Evolutionary conservation across 192 early-diverging fungal species (phyloP).

Genomic region (Entophlyctis luteolus): DNA sequence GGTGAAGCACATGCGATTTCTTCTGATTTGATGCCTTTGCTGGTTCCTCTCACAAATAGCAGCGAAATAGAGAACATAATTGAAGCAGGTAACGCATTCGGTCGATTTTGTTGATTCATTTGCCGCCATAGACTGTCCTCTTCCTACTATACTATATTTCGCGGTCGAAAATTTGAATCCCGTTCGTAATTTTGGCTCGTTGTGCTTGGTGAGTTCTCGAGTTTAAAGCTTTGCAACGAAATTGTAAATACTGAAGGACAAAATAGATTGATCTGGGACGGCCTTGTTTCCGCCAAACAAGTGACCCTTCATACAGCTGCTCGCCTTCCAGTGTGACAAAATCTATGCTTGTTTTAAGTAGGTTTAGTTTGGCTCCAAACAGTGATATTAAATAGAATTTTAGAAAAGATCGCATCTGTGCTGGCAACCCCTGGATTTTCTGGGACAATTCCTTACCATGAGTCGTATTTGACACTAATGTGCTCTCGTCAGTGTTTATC

Average conservation of each 20-base stretch:
- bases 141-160: constrained; percentile 10
- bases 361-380: not conserved
- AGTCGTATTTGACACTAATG: constrained; percentile 6
- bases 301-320: constrained; percentile 9
- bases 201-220: constrained; percentile 5
- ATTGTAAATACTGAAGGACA: not conserved
- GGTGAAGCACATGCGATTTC: not conserved
- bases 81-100: not conserved
- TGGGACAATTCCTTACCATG: not conserved
- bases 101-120: not conserved
- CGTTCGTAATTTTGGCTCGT: not conserved
- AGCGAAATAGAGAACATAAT: not conserved
- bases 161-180: not conserved
- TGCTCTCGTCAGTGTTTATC: constrained; percentile 6
- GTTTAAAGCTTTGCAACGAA: not conserved
- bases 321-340: constrained; percentile 14
- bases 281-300: constrained; percentile 7
- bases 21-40: not conserved
- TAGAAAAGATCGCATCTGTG: constrained; percentile 9
- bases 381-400: not conserved
- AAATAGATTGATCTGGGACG: constrained; percentile 18
- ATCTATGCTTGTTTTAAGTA: constrained; percentile 5
- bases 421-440: not conserved
- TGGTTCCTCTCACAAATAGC: not conserved
- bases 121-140: not conserved